These are phyloP conservation scores for Atalantia buxifolia DNA, from an alignment of 345 rosid genomes.

Conservation along the genomic window DNA sequence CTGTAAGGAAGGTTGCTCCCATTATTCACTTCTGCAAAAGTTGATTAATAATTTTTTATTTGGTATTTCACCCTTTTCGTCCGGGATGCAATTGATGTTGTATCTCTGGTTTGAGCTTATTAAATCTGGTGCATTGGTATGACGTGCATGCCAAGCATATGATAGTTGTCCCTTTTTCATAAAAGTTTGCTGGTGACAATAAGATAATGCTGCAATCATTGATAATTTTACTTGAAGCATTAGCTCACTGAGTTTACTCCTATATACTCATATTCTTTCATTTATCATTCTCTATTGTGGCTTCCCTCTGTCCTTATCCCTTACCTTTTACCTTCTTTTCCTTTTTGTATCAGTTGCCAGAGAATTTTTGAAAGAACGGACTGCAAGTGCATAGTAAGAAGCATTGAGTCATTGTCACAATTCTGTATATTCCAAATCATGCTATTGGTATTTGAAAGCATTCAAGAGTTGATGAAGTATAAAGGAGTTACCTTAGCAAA, in stretches of 20 bases:
- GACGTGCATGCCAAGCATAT: neutral
- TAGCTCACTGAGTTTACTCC: neutral
- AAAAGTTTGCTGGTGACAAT: neutral
- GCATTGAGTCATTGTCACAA: neutral
- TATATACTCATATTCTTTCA: neutral
- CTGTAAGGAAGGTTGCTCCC: neutral
- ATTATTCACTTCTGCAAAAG: neutral
- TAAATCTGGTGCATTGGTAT: neutral
- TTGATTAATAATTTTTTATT: neutral
- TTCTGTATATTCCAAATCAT: slow-evolving; percentile 21
- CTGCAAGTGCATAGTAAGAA: slow-evolving; percentile 1
- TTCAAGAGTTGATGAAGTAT: neutral
- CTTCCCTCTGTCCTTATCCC: neutral
- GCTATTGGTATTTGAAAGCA: slow-evolving; percentile 17
- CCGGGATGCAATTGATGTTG: neutral
- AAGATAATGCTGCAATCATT: neutral
- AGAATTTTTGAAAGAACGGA: slow-evolving; percentile 30
- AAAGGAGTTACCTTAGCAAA: neutral
- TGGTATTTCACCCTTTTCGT: neutral
- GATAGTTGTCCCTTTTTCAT: neutral
- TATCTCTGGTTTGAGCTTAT: neutral
- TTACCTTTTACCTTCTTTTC: neutral
- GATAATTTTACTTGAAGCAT: neutral
- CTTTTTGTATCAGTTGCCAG: slow-evolving; percentile 32
- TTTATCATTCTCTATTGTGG: neutral